Evolutionary conservation across 441 rosid genomes (phyloP).

Genomic region (Francoa sonchifolia): DNA sequence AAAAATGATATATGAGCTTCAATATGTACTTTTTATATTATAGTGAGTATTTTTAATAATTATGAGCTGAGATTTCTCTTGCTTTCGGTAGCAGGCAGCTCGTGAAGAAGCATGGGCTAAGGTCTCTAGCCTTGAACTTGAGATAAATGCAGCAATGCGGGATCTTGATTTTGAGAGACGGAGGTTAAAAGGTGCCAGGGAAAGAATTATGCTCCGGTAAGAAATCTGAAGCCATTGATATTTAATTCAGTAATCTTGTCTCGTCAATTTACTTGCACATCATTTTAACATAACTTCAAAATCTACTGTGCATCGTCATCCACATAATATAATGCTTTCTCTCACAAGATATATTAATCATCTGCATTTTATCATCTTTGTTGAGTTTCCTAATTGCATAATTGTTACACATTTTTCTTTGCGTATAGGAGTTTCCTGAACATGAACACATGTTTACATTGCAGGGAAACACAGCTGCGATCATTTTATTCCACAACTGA

Average conservation of each 20-base stretch:
- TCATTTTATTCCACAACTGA: conserved; percentile 93
- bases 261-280: not conserved
- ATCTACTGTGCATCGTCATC: too few relatives aligned
- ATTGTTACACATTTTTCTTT: not conserved
- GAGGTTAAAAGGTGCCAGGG: conserved; percentile 87
- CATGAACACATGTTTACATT: conserved; percentile 8
- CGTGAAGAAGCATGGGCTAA: conserved; percentile 97
- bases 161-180: conserved; percentile 92
- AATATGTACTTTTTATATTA: not conserved
- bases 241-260: not conserved
- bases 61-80: conserved; percentile 52
- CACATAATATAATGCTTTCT: too few relatives aligned
- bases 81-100: conserved; percentile 89
- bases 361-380: too few relatives aligned
- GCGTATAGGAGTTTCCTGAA: not conserved
- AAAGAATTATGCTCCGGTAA: conserved; percentile 97
- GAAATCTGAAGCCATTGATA: conserved; percentile 10
- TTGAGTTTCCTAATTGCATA: too few relatives aligned
- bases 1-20: not conserved
- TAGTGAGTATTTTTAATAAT: conserved; percentile 1
- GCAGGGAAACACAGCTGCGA: conserved; percentile 88
- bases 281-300: too few relatives aligned
- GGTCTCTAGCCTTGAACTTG: conserved; percentile 81
- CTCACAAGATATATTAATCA: too few relatives aligned
- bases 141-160: conserved; percentile 62